phyloP scores from a whole-genome alignment of 148 eudicot species.

The Polygonum maritimum region DNA sequence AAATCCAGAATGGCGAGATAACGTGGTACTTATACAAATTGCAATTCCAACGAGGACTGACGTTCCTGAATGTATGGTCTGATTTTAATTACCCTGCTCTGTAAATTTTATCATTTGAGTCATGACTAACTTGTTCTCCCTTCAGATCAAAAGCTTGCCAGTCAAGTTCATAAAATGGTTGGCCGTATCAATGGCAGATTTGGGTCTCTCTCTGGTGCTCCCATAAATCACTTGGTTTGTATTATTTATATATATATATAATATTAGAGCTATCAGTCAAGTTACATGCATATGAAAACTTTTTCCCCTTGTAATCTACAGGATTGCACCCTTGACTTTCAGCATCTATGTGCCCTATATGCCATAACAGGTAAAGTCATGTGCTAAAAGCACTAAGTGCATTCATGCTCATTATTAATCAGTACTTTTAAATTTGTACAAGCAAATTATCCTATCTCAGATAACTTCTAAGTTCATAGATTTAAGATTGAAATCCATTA shows the following conservation, averaged over 20 bases:
- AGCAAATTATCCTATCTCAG: too few relatives aligned
- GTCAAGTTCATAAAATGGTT: slow-evolving; percentile 91
- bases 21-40: slow-evolving; percentile 54
- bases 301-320: slow-evolving; percentile 21
- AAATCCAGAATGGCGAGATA: slow-evolving; percentile 49
- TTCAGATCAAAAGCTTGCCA: slow-evolving; percentile 84
- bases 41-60: slow-evolving; percentile 68
- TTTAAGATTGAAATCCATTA: not conserved
- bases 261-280: not conserved
- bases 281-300: not conserved
- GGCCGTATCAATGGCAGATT: slow-evolving; percentile 92
- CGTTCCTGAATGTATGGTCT: slow-evolving; percentile 52
- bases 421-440: not conserved
- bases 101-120: not conserved
- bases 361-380: slow-evolving; percentile 56
- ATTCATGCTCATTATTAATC: not conserved
- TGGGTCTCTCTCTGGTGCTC: slow-evolving; percentile 71
- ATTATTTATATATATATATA: not conserved
- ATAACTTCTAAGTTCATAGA: not conserved
- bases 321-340: slow-evolving; percentile 72
- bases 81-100: not conserved
- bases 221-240: slow-evolving; percentile 84
- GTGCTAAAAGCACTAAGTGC: not conserved
- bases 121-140: not conserved
- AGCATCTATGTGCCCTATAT: slow-evolving; percentile 62